These are phyloP conservation scores for Pelargonium fulgidum DNA, from an alignment of 441 rosid genomes.

Conservation along the genomic window DNA sequence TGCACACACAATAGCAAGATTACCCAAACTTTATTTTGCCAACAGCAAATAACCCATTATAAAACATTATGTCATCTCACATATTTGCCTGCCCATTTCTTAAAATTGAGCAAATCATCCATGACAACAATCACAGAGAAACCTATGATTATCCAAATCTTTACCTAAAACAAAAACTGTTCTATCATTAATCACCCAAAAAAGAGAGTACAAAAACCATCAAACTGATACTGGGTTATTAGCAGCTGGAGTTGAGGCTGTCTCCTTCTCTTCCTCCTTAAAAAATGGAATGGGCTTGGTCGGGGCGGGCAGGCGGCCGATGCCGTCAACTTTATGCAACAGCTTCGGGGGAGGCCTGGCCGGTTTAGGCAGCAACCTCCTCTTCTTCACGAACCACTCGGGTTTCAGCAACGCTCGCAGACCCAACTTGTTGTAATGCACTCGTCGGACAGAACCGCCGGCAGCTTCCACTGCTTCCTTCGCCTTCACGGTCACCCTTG, in stretches of 20 bases:
- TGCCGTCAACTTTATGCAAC: constrained; percentile 77
- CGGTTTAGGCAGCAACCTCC: constrained; percentile 71
- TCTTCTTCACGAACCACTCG: constrained; percentile 95
- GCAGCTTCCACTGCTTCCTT: constrained; percentile 82
- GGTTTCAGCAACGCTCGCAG: constrained; percentile 77
- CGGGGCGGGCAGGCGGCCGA: constrained; percentile 87
- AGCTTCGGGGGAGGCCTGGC: constrained; percentile 92
- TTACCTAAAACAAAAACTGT: too few species aligned
- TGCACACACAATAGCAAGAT: too few species aligned
- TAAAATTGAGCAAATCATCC: too few species aligned
- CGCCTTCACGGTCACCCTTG: constrained; percentile 83
- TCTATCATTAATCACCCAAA: too few species aligned
- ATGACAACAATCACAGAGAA: too few species aligned
- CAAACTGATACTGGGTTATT: constrained; percentile 5
- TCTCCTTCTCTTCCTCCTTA: constrained; percentile 28
- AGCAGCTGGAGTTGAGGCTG: constrained; percentile 29
- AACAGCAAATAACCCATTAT: too few species aligned
- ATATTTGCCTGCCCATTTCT: too few species aligned
- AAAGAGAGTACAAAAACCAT: too few species aligned
- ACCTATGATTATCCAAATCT: too few species aligned
- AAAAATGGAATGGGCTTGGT: constrained; percentile 71
- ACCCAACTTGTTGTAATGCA: constrained; percentile 83
- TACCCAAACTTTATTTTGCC: too few species aligned
- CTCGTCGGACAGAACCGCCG: constrained; percentile 84
- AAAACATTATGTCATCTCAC: too few species aligned